These are phyloP conservation scores for Zoysia japonica DNA, from an alignment of 176 grass and related monocot genomes.

Conservation along the genomic window DNA sequence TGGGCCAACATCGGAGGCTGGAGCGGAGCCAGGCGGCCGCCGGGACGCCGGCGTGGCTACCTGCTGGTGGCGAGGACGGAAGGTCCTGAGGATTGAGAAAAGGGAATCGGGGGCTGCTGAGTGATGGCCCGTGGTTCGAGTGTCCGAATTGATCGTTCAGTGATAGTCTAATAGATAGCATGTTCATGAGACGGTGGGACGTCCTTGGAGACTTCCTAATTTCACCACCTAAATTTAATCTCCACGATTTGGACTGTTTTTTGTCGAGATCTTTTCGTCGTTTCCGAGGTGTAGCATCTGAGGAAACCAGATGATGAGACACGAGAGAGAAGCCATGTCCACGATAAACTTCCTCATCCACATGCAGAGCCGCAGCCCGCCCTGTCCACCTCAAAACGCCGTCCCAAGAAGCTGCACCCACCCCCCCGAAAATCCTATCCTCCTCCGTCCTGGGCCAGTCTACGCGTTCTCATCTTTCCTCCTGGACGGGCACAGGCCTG, in stretches of 20 bases:
- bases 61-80: no score
- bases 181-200: no score
- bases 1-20: not conserved
- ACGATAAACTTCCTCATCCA: slow-evolving; percentile 47
- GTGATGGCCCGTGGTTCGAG: no score
- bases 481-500: no score
- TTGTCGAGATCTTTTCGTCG: not conserved
- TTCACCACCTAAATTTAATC: not conserved
- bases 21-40: not conserved
- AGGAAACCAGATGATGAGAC: no score
- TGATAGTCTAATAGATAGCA: no score
- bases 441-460: slow-evolving; percentile 8
- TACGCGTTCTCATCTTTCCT: not conserved
- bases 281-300: not conserved
- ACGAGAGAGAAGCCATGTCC: no score
- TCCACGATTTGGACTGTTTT: not conserved
- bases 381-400: slow-evolving; percentile 50
- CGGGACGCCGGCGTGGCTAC: not conserved
- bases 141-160: no score
- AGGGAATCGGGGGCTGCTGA: no score
- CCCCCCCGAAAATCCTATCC: slow-evolving; percentile 45
- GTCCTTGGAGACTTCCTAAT: no score
- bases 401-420: slow-evolving; percentile 5
- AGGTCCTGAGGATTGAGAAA: no score
- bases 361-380: slow-evolving; percentile 9